Evolutionary conservation across 306 rosid species (phyloP).

Genomic region (Oemleria cerasiformis): DNA sequence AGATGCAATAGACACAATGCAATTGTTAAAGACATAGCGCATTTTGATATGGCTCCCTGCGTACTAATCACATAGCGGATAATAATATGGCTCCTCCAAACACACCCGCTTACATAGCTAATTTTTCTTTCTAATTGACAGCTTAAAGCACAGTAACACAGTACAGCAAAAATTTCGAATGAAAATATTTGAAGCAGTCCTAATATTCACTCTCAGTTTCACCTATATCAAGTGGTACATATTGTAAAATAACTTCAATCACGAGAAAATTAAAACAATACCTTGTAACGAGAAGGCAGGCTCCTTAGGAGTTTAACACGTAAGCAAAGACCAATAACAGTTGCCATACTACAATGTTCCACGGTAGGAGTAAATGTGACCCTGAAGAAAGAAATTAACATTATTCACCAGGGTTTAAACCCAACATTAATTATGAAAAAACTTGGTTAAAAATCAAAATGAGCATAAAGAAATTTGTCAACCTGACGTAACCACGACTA

Average conservation of each 20-base stretch:
- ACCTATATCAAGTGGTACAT: neutral
- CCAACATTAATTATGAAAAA: neutral
- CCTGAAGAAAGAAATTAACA: conserved; percentile 39
- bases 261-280: conserved; percentile 18
- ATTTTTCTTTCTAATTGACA: neutral
- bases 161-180: neutral
- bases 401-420: conserved; percentile 5
- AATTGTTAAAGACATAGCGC: neutral
- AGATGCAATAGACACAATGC: neutral
- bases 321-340: conserved; percentile 87
- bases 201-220: neutral
- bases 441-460: neutral
- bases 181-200: neutral
- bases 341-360: conserved; percentile 97
- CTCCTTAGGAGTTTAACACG: conserved; percentile 87
- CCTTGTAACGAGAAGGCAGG: conserved; percentile 87
- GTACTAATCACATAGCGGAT: too few relatives aligned
- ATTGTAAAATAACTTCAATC: neutral
- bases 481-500: conserved; percentile 71
- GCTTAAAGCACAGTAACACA: neutral
- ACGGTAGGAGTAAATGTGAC: conserved; percentile 95
- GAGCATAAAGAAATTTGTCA: neutral
- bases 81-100: neutral
- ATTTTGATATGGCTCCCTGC: neutral
- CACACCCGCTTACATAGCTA: neutral